Conservation (phyloP, 2,329 filamentous ascomycete genomes). For the Aureobasidium sp. region DNA sequence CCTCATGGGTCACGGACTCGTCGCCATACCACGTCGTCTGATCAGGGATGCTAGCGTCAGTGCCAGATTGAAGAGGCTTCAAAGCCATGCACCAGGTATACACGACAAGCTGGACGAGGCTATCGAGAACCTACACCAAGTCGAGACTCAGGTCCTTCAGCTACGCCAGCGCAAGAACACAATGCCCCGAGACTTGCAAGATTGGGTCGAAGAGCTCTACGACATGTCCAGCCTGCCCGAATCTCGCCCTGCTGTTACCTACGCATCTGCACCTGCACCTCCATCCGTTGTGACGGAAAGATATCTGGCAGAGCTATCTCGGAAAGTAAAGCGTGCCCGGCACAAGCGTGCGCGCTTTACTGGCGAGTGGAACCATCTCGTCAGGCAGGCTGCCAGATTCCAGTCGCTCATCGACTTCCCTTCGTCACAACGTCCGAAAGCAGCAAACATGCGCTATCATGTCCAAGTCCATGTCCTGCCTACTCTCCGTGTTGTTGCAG, state of each 20-base stretch:
- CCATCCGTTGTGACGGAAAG: conserved; percentile 85
- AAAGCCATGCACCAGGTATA: conserved; percentile 67
- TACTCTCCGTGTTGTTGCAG: conserved; percentile 53
- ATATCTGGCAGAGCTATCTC: conserved; percentile 82
- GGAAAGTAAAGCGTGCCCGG: conserved; percentile 69
- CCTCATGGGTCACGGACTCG: conserved; percentile 93
- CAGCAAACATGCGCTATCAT: conserved; percentile 70
- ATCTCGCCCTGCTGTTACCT: conserved; percentile 27
- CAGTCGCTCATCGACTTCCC: conserved; percentile 79
- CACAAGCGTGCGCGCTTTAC: conserved; percentile 77
- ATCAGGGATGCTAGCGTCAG: conserved; percentile 72
- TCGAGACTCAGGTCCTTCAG: conserved; percentile 73
- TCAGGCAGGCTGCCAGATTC: conserved; percentile 63
- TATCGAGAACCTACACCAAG: conserved; percentile 64
- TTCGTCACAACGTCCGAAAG: conserved; percentile 58
- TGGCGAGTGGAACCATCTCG: conserved; percentile 74
- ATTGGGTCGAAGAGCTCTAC: conserved; percentile 92
- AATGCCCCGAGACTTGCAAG: conserved; percentile 64
- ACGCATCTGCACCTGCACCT: conserved; percentile 28
- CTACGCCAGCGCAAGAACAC: conserved; percentile 73
- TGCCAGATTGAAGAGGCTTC: conserved; percentile 63
- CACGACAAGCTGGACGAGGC: conserved; percentile 86
- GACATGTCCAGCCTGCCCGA: conserved; percentile 67
- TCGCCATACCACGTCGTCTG: conserved; percentile 75
- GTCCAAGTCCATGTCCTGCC: conserved; percentile 68